A percentile compares a stretch with the other conserved stretches of the same genome.
phyloP scores from a whole-genome alignment of 345 rosid species.

The Hibiscus trionum region DNA sequence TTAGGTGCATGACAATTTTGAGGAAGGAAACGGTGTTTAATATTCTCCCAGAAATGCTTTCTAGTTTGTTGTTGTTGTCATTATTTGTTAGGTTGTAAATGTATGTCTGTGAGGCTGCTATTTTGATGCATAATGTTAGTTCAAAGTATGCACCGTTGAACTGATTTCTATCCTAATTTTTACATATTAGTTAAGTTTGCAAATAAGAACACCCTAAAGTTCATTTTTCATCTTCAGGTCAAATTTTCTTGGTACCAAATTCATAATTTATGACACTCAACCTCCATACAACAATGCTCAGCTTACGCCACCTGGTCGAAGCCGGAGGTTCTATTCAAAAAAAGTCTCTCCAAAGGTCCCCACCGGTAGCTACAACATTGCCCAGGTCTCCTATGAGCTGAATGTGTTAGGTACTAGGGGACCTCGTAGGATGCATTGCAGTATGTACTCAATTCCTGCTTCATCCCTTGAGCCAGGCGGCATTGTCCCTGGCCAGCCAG shows the following conservation, averaged over 20 bases:
- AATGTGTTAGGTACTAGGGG: constrained; percentile 92
- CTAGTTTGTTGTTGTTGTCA: not conserved
- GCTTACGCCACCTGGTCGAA: constrained; percentile 65
- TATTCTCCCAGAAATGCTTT: not conserved
- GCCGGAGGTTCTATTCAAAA: constrained; percentile 75
- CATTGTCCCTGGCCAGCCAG: constrained; percentile 76
- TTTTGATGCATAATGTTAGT: not conserved
- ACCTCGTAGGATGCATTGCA: constrained; percentile 91
- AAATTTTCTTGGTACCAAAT: constrained; percentile 89
- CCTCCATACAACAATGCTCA: constrained; percentile 73
- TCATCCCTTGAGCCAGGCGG: constrained; percentile 73
- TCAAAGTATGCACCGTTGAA: not conserved
- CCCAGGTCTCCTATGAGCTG: constrained; percentile 79
- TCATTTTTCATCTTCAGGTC: constrained; percentile 44
- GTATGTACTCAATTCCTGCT: constrained; percentile 71
- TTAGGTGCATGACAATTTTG: not conserved
- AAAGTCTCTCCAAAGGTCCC: constrained; percentile 90
- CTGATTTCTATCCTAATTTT: not conserved
- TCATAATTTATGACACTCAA: constrained; percentile 81
- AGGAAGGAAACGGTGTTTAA: not conserved
- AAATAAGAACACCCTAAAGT: not conserved
- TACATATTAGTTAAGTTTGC: not conserved
- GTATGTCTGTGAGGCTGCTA: not conserved
- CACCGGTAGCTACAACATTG: constrained; percentile 76
- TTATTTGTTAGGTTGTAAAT: not conserved